These are phyloP conservation scores for Myxozyma neotropica DNA, from an alignment of 805 yeast genomes.

Conservation along the genomic window DNA sequence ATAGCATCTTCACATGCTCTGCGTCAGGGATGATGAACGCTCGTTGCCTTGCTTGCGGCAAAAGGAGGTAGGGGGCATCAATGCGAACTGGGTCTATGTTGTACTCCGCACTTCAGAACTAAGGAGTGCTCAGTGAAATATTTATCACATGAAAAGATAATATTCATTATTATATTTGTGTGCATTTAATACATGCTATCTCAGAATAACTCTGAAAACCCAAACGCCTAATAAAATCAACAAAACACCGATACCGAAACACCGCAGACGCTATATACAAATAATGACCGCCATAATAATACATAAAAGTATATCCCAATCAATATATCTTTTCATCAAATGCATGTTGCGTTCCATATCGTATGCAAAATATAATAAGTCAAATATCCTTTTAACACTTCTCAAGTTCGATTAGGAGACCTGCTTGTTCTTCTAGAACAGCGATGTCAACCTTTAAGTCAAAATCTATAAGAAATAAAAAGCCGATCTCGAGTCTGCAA, in stretches of 20 bases:
- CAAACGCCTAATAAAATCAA: too few species aligned
- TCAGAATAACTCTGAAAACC: too few species aligned
- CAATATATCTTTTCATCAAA: background rate
- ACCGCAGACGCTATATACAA: background rate
- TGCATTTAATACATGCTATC: too few species aligned
- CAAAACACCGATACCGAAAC: too few species aligned
- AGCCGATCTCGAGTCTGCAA: constrained; percentile 52
- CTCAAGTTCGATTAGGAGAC: constrained; percentile 23
- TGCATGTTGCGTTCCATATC: background rate
- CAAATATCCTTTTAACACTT: background rate
- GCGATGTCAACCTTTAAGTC: constrained; percentile 50
- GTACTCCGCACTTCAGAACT: too few species aligned
- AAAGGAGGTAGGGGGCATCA: too few species aligned
- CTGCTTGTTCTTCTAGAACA: constrained; percentile 42
- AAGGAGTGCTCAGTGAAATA: too few species aligned
- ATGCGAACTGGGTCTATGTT: too few species aligned
- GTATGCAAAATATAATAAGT: background rate
- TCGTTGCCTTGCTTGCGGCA: too few species aligned
- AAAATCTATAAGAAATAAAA: constrained; percentile 54
- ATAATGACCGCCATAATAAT: background rate
- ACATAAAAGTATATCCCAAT: background rate
- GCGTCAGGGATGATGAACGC: too few species aligned
- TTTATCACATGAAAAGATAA: too few species aligned
- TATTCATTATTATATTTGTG: background rate
- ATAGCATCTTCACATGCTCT: too few species aligned